These are phyloP conservation scores for Cochlearia excelsa DNA, from an alignment of 345 rosid genomes.

Conservation along the genomic window DNA sequence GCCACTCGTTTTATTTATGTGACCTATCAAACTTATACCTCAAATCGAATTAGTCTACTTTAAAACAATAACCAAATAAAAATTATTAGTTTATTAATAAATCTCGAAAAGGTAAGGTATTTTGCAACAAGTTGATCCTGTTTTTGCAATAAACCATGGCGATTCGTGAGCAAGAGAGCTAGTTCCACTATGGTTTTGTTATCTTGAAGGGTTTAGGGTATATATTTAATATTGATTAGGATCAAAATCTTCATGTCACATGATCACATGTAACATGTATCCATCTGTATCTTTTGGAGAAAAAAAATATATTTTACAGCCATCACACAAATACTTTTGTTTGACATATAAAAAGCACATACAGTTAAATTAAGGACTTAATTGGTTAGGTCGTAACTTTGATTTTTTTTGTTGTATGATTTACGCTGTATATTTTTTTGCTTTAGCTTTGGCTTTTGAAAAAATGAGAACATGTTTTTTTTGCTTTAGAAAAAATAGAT, in stretches of 20 bases:
- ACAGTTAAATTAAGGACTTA: too few species aligned
- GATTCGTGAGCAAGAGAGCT: constrained; percentile 11
- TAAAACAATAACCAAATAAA: background rate
- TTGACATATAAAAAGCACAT: too few species aligned
- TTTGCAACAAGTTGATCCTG: background rate
- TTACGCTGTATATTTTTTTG: too few species aligned
- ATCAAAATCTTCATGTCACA: constrained; percentile 18
- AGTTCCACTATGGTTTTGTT: background rate
- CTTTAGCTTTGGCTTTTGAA: too few species aligned
- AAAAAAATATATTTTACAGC: background rate
- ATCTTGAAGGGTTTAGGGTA: background rate
- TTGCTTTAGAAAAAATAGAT: too few species aligned
- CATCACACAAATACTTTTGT: background rate
- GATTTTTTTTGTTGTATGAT: too few species aligned
- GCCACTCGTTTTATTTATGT: constrained; percentile 9
- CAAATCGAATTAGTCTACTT: too few species aligned
- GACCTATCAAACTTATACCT: too few species aligned
- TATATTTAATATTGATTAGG: background rate
- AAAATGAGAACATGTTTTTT: too few species aligned
- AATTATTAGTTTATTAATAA: background rate
- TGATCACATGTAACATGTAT: constrained; percentile 16
- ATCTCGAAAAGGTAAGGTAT: background rate
- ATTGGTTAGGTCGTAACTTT: too few species aligned
- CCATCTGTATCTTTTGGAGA: background rate
- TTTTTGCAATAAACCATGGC: background rate